Base-by-base conservation (phyloP, 2,329 filamentous ascomycete genomes). In the Penicillium griseofulvum region DNA sequence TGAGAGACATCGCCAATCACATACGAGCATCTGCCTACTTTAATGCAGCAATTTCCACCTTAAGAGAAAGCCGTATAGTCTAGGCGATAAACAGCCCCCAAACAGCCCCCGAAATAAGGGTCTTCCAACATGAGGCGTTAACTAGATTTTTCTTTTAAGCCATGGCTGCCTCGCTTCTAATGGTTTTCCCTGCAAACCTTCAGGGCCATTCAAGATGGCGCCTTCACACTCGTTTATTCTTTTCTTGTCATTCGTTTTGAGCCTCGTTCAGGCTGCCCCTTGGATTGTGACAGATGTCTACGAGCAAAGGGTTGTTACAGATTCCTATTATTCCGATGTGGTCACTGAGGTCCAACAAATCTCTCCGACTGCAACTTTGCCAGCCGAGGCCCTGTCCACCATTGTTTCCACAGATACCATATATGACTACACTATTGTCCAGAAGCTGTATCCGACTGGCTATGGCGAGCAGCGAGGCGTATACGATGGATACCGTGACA, bases 251-350 rank as follows among this genome's bases (percentile, higher is more conserved):
- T 42, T 69, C 62, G 43, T 64, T 60, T 55, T 53, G 33, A 49
- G 42, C 47, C 57, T 65, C 53, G 61, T 62, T 57, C 22, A 52
- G 16, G 67, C 68, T 2, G 60, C 58, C 8, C 69, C 69, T 10
- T 71, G 69, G 69, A 66, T 71, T 26, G 64, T 66, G 33, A 71
- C 69, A 4, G 62, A 67, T 34, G 49, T 59, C 49, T 70, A 65
- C 26, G 58, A 70, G 52, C 52, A 60, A 39, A 47, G 56, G 9
- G 19, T 55, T 29, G 43, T 44, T 10, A 65, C 63, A 2, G 14
- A 48, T 12, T 22, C 22, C 22, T 53, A 55, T 28, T 47, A 54
- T 11, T 56, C 19, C 14, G 51, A 48, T 11, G 7, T 42, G 5
- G 34, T 34, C 8, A 67, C 65, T 5, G 39, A 34, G 2, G 57